Conservation (phyloP, 148 eudicot genomes). For the Camellia japonica region DNA sequence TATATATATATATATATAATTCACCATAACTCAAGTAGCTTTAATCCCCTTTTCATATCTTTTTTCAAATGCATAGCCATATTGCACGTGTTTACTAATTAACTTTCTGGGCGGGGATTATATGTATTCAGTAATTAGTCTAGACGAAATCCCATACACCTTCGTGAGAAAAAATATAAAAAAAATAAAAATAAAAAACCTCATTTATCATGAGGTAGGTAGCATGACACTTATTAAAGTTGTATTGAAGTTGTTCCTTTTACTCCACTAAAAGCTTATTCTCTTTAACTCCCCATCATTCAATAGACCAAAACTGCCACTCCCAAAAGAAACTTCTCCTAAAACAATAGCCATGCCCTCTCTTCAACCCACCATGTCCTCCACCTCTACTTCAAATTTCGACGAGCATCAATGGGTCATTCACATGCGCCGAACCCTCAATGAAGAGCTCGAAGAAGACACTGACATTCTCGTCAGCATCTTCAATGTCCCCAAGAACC, state of each 20-base stretch:
- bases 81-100: too few species aligned
- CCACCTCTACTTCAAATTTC: conserved; percentile 14
- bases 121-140: too few species aligned
- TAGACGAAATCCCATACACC: too few species aligned
- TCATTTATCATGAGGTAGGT: background rate
- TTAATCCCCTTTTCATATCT: too few species aligned
- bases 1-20: too few species aligned
- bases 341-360: background rate
- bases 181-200: too few species aligned
- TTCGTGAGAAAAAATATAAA: too few species aligned
- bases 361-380: conserved; percentile 11
- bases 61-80: too few species aligned
- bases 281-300: conserved; percentile 3
- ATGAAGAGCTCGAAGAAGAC: conserved; percentile 36
- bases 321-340: background rate
- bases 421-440: conserved; percentile 38
- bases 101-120: too few species aligned
- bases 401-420: conserved; percentile 39
- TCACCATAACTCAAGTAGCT: too few species aligned
- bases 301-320: conserved; percentile 6
- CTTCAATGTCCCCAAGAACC: conserved; percentile 44
- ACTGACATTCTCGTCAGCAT: conserved; percentile 38
- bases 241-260: background rate
- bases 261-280: background rate
- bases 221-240: background rate